Conservation (phyloP, 768 basidiomycete species). For the Lentinula boryana region DNA sequence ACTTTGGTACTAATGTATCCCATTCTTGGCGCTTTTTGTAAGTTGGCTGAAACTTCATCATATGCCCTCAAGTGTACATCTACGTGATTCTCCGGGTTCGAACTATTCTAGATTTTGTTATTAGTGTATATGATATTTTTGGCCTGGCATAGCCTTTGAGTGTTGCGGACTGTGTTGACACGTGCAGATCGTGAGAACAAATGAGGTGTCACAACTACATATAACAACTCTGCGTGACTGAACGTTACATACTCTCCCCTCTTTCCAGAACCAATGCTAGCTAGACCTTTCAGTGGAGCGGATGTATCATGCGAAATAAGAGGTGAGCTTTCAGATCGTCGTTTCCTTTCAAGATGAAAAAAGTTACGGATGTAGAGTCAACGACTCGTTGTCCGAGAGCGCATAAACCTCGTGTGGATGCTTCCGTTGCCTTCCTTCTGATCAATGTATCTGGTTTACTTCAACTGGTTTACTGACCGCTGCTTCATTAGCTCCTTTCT, state of each 20-base stretch:
- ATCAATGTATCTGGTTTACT: not conserved
- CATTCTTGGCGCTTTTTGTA: not conserved
- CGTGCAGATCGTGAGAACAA: no score
- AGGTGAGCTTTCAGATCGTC: not conserved
- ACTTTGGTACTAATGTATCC: not conserved
- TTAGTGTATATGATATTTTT: no score
- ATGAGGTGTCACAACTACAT: no score
- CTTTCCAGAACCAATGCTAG: no score
- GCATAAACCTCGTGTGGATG: constrained; percentile 10
- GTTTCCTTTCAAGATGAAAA: not conserved
- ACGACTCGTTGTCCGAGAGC: constrained; percentile 6
- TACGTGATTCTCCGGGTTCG: not conserved
- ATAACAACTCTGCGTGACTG: no score
- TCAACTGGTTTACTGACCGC: not conserved
- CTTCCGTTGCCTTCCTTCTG: constrained; percentile 10
- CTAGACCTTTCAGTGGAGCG: no score
- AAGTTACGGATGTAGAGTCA: constrained; percentile 1
- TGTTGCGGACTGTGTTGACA: no score
- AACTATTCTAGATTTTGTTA: no score
- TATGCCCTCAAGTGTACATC: not conserved
- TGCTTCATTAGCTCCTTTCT: not conserved
- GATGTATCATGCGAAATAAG: not conserved
- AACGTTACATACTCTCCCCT: no score
- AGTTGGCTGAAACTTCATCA: no score
- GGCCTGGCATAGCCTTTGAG: no score